These are phyloP conservation scores for Suhomyces pyralidae DNA, from an alignment of 805 yeast genomes.

Conservation along the genomic window DNA sequence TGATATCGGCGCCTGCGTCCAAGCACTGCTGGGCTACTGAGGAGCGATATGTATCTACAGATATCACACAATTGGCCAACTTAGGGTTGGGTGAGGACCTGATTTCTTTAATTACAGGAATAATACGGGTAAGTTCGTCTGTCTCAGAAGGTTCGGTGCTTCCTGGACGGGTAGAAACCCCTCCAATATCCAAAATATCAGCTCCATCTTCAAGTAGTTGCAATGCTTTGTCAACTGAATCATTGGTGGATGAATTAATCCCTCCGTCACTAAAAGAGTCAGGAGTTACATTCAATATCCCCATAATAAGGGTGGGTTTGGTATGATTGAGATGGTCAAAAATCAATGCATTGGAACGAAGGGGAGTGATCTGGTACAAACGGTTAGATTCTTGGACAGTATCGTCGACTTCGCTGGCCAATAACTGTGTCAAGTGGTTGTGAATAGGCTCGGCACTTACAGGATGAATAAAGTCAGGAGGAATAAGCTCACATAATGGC, in stretches of 20 bases:
- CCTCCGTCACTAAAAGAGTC: conserved; percentile 97
- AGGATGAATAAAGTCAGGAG: conserved; percentile 71
- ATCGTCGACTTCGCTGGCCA: conserved; percentile 31
- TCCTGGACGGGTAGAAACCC: conserved; percentile 91
- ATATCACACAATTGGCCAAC: conserved; percentile 50
- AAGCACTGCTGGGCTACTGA: conserved; percentile 69
- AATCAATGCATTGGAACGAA: conserved; percentile 23
- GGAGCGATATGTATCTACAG: conserved; percentile 86
- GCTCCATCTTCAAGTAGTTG: conserved; percentile 58
- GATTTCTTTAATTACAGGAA: conserved; percentile 65
- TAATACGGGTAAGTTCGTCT: conserved; percentile 69
- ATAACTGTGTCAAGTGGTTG: conserved; percentile 58
- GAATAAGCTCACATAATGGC: conserved; percentile 80
- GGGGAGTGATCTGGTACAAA: conserved; percentile 51
- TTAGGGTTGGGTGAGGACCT: conserved; percentile 39
- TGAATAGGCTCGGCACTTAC: conserved; percentile 80
- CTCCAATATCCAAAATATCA: conserved; percentile 87
- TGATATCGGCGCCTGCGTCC: conserved; percentile 79
- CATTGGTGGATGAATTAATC: conserved; percentile 8
- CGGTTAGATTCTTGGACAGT: conserved; percentile 49
- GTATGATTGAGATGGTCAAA: conserved; percentile 46
- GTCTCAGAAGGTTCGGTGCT: conserved; percentile 55
- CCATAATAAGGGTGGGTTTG: conserved; percentile 72
- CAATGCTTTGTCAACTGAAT: not conserved
- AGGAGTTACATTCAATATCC: conserved; percentile 84